Evolutionary conservation across 2,329 filamentous ascomycete genomes (phyloP).

Genomic region (Beauveria scarabaeidicola): DNA sequence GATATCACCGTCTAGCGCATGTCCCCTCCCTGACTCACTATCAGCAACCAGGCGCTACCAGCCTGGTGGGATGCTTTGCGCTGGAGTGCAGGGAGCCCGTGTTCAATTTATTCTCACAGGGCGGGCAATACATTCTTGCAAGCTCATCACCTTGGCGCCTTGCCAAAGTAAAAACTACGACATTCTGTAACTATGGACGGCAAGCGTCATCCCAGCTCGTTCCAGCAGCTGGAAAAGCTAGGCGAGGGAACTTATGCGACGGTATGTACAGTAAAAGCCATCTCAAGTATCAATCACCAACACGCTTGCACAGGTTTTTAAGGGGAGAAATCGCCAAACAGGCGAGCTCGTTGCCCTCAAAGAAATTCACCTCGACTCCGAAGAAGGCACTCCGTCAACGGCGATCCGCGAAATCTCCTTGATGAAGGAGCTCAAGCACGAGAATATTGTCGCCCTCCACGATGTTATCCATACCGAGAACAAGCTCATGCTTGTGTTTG

Average conservation of each 20-base stretch:
- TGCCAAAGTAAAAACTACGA: neutral
- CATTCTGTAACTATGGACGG: constrained; percentile 61
- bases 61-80: constrained; percentile 5
- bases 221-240: constrained; percentile 98
- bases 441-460: constrained; percentile 94
- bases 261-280: constrained; percentile 41
- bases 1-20: constrained; percentile 10
- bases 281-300: neutral
- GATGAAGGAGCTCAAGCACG: constrained; percentile 99
- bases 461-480: constrained; percentile 99
- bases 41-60: neutral
- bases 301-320: constrained; percentile 66
- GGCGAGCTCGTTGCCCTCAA: constrained; percentile 95
- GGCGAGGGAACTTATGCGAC: constrained; percentile 98
- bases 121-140: neutral
- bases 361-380: constrained; percentile 96
- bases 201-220: constrained; percentile 87
- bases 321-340: constrained; percentile 93
- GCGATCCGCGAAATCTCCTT: constrained; percentile 97
- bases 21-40: constrained; percentile 9
- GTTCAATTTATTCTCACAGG: neutral
- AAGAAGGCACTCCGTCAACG: constrained; percentile 94
- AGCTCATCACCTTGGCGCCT: neutral
- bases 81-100: neutral
- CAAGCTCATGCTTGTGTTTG: constrained; percentile 98